A percentile compares a stretch with the other conserved stretches of the same genome.
Conservation (phyloP, 495 filamentous ascomycete genomes). For the Chaetomium tenue region DNA sequence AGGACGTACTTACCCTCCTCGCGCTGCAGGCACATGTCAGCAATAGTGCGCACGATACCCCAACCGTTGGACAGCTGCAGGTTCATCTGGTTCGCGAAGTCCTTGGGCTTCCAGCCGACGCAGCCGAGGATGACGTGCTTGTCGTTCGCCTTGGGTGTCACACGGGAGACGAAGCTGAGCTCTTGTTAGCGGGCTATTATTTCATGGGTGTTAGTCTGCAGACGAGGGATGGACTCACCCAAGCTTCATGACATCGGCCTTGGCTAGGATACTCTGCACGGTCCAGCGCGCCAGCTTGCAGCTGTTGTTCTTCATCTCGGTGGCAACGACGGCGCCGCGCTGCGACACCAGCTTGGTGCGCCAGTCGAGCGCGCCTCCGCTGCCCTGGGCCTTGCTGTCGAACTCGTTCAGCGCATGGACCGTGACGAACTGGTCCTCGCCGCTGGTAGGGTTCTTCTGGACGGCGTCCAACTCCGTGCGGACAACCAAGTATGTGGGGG, state of each 20-base stretch:
- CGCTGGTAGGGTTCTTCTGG: slow-evolving; percentile 84
- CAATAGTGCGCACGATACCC: slow-evolving; percentile 97
- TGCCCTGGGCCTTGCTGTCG: slow-evolving; percentile 93
- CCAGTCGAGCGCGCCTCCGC: slow-evolving; percentile 94
- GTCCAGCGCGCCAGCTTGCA: slow-evolving; percentile 98
- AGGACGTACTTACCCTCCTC: slow-evolving; percentile 70
- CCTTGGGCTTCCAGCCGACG: slow-evolving; percentile 91
- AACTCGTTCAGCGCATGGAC: slow-evolving; percentile 99
- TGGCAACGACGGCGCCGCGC: slow-evolving; percentile 93
- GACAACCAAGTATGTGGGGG: slow-evolving; percentile 87
- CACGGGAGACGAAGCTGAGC: slow-evolving; percentile 83
- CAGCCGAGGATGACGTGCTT: slow-evolving; percentile 94
- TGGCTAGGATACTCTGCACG: slow-evolving; percentile 89
- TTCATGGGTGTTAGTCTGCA: slow-evolving; percentile 22
- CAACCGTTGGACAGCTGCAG: slow-evolving; percentile 93
- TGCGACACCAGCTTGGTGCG: slow-evolving; percentile 86
- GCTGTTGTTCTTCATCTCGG: slow-evolving; percentile 99
- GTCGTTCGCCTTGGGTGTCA: slow-evolving; percentile 83
- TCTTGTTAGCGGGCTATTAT: slow-evolving; percentile 6
- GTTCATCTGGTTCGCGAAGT: slow-evolving; percentile 98
- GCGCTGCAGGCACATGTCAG: slow-evolving; percentile 78
- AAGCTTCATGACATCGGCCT: slow-evolving; percentile 96
- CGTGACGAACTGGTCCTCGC: slow-evolving; percentile 83
- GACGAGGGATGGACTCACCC: slow-evolving; percentile 55
- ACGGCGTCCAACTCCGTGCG: slow-evolving; percentile 95